Percentiles rank a stretch among this genome's conserved stretches.
These are phyloP conservation scores for Neurospora sp. DNA, from an alignment of 2,329 filamentous ascomycete genomes.

Conservation along the genomic window DNA sequence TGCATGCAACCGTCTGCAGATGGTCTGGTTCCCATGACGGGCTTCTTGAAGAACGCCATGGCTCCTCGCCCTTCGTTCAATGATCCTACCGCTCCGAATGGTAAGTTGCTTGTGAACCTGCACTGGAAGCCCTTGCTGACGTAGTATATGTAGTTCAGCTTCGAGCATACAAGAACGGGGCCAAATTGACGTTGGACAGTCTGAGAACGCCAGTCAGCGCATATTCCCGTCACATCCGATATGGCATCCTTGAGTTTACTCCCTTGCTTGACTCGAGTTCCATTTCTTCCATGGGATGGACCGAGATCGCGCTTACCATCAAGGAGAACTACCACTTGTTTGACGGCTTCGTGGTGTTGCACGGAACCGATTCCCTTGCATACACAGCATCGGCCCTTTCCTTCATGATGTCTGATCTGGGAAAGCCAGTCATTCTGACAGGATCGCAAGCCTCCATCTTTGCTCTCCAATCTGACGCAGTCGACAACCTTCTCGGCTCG, in stretches of 20 bases:
- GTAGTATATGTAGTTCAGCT: constrained; percentile 31
- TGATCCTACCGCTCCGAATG: constrained; percentile 51
- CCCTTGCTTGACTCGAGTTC: constrained; percentile 82
- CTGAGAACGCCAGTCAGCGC: constrained; percentile 72
- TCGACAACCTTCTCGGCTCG: constrained; percentile 81
- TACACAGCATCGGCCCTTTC: constrained; percentile 86
- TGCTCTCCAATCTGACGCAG: constrained; percentile 80
- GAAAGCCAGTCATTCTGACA: constrained; percentile 84
- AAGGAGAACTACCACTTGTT: constrained; percentile 79
- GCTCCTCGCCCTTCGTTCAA: constrained; percentile 79
- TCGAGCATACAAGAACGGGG: constrained; percentile 40
- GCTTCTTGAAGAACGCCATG: constrained; percentile 76
- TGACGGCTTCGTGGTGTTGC: constrained; percentile 83
- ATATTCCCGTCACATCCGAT: constrained; percentile 73
- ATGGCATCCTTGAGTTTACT: constrained; percentile 75
- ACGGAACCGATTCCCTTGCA: constrained; percentile 81
- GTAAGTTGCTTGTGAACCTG: constrained; percentile 19
- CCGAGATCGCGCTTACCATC: constrained; percentile 71
- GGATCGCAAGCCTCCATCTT: constrained; percentile 80
- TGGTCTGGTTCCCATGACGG: constrained; percentile 69
- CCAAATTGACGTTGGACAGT: constrained; percentile 48
- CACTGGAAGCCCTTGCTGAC: constrained; percentile 7
- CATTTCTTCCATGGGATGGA: constrained; percentile 80
- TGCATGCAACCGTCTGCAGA: constrained; percentile 80
- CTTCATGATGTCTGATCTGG: constrained; percentile 86